Evolutionary conservation across 23 red algal species (phyloP).

Genomic region (Gracilaria vermiculophylla): DNA sequence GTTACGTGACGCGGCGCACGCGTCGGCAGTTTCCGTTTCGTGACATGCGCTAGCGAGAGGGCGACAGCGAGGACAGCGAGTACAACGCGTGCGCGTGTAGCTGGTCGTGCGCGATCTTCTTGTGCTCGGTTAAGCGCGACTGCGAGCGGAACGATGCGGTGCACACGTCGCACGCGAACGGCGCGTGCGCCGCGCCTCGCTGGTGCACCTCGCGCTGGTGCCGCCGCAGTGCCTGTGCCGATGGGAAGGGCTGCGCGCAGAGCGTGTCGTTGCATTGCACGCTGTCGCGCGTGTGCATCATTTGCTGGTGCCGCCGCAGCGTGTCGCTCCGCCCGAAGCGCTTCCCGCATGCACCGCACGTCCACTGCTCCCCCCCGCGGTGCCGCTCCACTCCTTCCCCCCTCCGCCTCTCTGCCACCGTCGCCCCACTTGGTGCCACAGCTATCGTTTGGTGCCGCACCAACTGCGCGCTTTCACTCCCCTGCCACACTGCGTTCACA

Average conservation of each 20-base stretch:
- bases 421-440: too few relatives aligned
- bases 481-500: background rate
- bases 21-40: conserved; percentile 25
- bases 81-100: background rate
- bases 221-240: background rate
- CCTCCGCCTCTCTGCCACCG: background rate
- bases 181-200: background rate
- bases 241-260: background rate
- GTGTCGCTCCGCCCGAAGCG: background rate
- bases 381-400: background rate
- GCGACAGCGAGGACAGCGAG: too few relatives aligned
- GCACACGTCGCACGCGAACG: background rate
- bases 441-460: too few relatives aligned
- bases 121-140: background rate
- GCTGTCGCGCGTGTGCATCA: background rate
- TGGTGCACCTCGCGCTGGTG: background rate
- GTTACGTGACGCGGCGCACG: conserved; percentile 24
- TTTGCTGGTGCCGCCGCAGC: background rate
- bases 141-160: background rate
- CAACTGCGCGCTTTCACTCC: background rate
- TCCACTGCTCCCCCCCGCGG: background rate
- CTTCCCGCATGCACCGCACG: background rate
- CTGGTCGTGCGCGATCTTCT: background rate
- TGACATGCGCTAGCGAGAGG: background rate
- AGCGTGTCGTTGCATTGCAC: background rate